phyloP scores from a whole-genome alignment of 1,284 basidiomycete species.

The Porodaedalea pini region DNA sequence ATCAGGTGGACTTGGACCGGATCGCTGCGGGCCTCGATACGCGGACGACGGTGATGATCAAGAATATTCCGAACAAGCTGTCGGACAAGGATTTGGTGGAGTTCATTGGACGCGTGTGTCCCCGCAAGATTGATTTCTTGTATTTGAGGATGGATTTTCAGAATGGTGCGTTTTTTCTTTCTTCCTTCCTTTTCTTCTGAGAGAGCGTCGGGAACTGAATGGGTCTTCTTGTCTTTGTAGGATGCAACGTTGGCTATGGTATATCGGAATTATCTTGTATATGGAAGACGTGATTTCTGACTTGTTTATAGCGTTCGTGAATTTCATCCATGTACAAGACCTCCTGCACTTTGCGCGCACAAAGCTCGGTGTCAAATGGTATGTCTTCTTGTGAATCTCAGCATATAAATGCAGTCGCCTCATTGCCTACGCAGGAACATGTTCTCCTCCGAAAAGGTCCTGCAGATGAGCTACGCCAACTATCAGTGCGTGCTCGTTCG shows the following conservation, averaged over 20 bases:
- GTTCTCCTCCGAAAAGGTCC: slow-evolving; percentile 82
- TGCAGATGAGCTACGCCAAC: slow-evolving; percentile 85
- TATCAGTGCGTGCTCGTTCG: slow-evolving; percentile 70
- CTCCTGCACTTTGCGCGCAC: slow-evolving; percentile 70
- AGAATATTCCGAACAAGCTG: slow-evolving; percentile 90
- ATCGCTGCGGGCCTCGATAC: slow-evolving; percentile 78
- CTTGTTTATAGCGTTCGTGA: slow-evolving; percentile 56
- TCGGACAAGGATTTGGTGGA: slow-evolving; percentile 67
- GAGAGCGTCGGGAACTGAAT: no score
- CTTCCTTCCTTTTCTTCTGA: no score
- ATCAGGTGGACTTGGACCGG: slow-evolving; percentile 62
- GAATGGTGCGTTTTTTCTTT: slow-evolving; percentile 48
- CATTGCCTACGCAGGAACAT: slow-evolving; percentile 61
- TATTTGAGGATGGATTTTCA: slow-evolving; percentile 83
- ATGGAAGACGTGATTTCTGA: neutral
- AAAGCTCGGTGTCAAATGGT: slow-evolving; percentile 77
- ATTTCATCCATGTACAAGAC: slow-evolving; percentile 76
- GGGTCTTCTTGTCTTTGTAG: no score
- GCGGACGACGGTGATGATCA: slow-evolving; percentile 82
- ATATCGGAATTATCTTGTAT: neutral
- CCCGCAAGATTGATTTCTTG: slow-evolving; percentile 74
- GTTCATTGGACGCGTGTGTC: slow-evolving; percentile 67
- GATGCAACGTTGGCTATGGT: slow-evolving; percentile 81
- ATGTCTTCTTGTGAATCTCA: slow-evolving; percentile 10
- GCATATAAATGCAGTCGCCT: neutral